Conservation (phyloP, 1,284 basidiomycete species). For the Exobasidium rhododendri region DNA sequence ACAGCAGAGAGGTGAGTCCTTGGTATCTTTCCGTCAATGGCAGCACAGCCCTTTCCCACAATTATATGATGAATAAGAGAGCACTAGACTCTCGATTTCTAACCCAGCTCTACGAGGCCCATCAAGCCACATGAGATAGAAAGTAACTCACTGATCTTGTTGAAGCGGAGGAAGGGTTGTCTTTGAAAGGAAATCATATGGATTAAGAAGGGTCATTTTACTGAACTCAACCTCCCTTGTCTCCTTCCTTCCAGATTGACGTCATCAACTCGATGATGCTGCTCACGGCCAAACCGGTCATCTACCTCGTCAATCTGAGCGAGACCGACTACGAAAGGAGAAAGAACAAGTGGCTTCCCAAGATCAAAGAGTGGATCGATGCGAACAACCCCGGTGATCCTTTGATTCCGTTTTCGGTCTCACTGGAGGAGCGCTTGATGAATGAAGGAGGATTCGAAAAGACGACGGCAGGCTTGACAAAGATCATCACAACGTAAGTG, state of each 20-base stretch:
- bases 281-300: constrained; percentile 94
- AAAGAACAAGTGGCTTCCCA: constrained; percentile 99
- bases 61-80: constrained; percentile 72
- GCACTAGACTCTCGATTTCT: constrained; percentile 62
- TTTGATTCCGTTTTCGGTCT: constrained; percentile 95
- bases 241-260: constrained; percentile 73
- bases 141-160: constrained; percentile 33
- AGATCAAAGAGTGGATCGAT: constrained; percentile 99
- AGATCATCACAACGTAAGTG: too few species aligned
- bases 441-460: constrained; percentile 49
- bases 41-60: background rate
- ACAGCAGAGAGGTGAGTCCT: constrained; percentile 84
- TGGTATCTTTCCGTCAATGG: constrained; percentile 11
- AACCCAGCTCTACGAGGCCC: constrained; percentile 70
- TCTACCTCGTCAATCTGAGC: constrained; percentile 95
- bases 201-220: background rate
- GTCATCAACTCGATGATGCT: constrained; percentile 88
- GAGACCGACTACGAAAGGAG: constrained; percentile 93
- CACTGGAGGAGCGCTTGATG: constrained; percentile 86
- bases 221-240: background rate
- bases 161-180: too few species aligned
- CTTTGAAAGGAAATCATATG: background rate
- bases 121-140: constrained; percentile 50
- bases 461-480: background rate
- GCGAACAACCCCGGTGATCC: constrained; percentile 91